Percentiles rank a stretch among this genome's conserved stretches.
phyloP scores from a whole-genome alignment of 2,329 filamentous ascomycete species.

The Epichloe scottii region DNA sequence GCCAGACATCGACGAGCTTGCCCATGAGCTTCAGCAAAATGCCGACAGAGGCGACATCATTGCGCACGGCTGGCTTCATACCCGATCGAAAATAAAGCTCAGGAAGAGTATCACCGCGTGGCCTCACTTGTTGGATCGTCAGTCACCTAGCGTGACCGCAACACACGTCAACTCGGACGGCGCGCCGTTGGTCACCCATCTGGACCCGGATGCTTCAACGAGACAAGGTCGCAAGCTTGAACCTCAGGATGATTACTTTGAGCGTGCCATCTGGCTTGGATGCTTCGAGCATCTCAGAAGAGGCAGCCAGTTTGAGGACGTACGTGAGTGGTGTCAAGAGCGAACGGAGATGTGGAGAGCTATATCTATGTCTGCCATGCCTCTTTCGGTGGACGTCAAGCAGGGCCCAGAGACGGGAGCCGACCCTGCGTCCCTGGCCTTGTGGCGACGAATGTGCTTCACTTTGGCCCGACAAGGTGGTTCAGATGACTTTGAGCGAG shows the following conservation, averaged over 20 bases:
- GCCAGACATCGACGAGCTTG: slow-evolving; percentile 62
- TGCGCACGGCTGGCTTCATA: slow-evolving; percentile 85
- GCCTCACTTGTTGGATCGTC: slow-evolving; percentile 51
- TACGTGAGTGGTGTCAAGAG: slow-evolving; percentile 77
- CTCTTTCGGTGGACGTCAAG: slow-evolving; percentile 39
- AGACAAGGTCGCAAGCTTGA: slow-evolving; percentile 68
- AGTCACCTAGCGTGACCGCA: slow-evolving; percentile 41
- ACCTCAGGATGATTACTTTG: slow-evolving; percentile 74
- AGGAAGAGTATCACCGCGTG: slow-evolving; percentile 68
- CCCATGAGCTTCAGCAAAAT: slow-evolving; percentile 61
- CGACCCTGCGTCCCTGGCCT: slow-evolving; percentile 34
- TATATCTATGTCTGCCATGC: slow-evolving; percentile 63
- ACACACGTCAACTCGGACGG: slow-evolving; percentile 46
- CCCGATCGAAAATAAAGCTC: slow-evolving; percentile 77
- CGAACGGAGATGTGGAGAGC: slow-evolving; percentile 84
- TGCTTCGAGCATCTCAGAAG: slow-evolving; percentile 86
- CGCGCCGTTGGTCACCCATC: slow-evolving; percentile 63
- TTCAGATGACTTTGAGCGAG: slow-evolving; percentile 67
- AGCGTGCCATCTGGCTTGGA: slow-evolving; percentile 84
- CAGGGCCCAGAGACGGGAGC: slow-evolving; percentile 19
- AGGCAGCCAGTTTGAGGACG: slow-evolving; percentile 60
- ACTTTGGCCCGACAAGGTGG: slow-evolving; percentile 56
- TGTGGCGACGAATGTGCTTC: slow-evolving; percentile 72
- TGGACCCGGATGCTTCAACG: slow-evolving; percentile 83
- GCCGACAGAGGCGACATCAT: slow-evolving; percentile 72